These are phyloP conservation scores for Fraxinus pennsylvanica DNA, from an alignment of 257 asterid genomes.

Conservation along the genomic window DNA sequence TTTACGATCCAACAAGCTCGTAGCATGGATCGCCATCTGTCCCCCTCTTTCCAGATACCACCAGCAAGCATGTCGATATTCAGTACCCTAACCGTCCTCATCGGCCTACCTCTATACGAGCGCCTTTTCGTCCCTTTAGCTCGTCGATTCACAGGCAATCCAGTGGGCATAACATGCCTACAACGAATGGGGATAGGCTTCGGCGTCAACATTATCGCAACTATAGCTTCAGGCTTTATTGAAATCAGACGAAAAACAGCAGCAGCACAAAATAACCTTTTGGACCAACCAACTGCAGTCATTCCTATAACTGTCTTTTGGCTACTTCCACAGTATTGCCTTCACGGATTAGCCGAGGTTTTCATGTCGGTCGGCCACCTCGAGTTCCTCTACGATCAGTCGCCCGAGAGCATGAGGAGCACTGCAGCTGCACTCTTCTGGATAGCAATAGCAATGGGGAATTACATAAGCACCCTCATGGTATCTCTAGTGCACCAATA, in stretches of 20 bases:
- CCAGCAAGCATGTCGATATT: slow-evolving; percentile 74
- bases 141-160: slow-evolving; percentile 51
- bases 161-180: slow-evolving; percentile 64
- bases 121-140: slow-evolving; percentile 64
- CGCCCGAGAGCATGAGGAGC: slow-evolving; percentile 87
- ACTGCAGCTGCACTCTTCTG: slow-evolving; percentile 70
- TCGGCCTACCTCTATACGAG: slow-evolving; percentile 55
- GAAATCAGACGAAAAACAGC: slow-evolving; percentile 64
- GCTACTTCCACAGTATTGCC: slow-evolving; percentile 68
- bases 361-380: slow-evolving; percentile 69
- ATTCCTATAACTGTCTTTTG: slow-evolving; percentile 73
- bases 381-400: slow-evolving; percentile 76
- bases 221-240: slow-evolving; percentile 49
- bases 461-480: slow-evolving; percentile 56
- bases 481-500: slow-evolving; percentile 59
- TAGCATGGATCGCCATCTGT: slow-evolving; percentile 62
- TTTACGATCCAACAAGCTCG: slow-evolving; percentile 76
- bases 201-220: slow-evolving; percentile 50
- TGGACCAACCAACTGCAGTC: slow-evolving; percentile 49
- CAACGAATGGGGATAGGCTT: slow-evolving; percentile 82
- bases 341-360: slow-evolving; percentile 71
- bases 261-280: slow-evolving; percentile 44
- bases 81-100: slow-evolving; percentile 54
- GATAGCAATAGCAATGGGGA: slow-evolving; percentile 58
- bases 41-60: slow-evolving; percentile 62